phyloP scores from a whole-genome alignment of 306 rosid genomes.

The Geum urbanum region DNA sequence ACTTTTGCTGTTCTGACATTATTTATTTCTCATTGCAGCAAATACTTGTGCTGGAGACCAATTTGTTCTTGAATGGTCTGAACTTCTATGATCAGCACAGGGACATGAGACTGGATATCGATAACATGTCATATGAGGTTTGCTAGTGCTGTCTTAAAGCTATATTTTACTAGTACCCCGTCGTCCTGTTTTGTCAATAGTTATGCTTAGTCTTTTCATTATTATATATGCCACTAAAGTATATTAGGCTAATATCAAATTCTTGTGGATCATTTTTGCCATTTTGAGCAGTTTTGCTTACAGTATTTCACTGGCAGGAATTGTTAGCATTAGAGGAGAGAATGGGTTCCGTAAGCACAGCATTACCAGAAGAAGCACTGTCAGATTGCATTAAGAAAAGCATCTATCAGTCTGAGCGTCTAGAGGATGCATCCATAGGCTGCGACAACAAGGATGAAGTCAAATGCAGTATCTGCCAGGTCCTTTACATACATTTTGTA shows the following conservation, averaged over 20 bases:
- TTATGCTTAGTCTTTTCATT: neutral
- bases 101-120: conserved; percentile 96
- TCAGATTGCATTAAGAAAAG: conserved; percentile 61
- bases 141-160: conserved; percentile 25
- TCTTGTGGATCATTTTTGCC: neutral
- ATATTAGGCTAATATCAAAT: neutral
- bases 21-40: conserved; percentile 53
- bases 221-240: neutral
- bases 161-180: neutral
- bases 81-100: conserved; percentile 84
- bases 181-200: conserved; percentile 8
- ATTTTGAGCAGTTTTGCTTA: conserved; percentile 4
- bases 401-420: conserved; percentile 41
- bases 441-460: conserved; percentile 46
- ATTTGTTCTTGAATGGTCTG: conserved; percentile 69
- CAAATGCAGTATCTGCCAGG: conserved; percentile 97
- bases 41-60: conserved; percentile 75
- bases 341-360: conserved; percentile 96
- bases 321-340: conserved; percentile 90
- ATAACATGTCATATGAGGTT: conserved; percentile 98
- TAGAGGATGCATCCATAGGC: conserved; percentile 32
- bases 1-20: conserved; percentile 17
- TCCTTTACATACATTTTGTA: conserved; percentile 16
- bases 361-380: conserved; percentile 73
- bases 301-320: conserved; percentile 48